Base-by-base conservation (phyloP, 345 rosid species). In the Salix dunnii region DNA sequence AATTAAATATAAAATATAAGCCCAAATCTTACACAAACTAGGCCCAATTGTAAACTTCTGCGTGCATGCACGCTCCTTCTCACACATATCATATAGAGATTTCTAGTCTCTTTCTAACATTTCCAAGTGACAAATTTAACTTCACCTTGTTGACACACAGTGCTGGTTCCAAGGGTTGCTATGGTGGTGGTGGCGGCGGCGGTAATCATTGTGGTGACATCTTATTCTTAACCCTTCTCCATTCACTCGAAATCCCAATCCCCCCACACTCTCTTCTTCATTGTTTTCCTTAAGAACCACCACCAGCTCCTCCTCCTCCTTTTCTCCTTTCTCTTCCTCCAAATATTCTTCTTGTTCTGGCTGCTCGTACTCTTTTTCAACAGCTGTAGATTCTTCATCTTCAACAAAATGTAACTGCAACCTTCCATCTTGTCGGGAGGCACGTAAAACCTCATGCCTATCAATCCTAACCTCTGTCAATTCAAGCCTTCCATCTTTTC, bases 401-500 rank as follows among this genome's bases (percentile, higher is more conserved):
- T 72, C 65, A 5, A 89, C 36, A 21, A 94, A 85, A 49, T 90
- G 88, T 87, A 94, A 82, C 74, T 87, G 85, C 85, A 94, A 67
- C 75, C 95, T 86, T 72, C 95, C 98, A 58, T 86, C 81, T 81
- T 87, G 79, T 16, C 98, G 79, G 0, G 83, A 83, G 68, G 89
- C 88, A 0, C 80, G 89, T 40, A 94, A 80, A 72, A 88, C 80
- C 85, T 91, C 89, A 1, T 88, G 89, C 53, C 94, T 74, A 25
- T 88, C 85, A 6, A 90, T 82, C 80, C 88, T 84, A 33, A 94
- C 90, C 79, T 82, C 90, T 0, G 85, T 88, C 16, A 91, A 82
- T 84, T 89, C 92, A 78, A 94, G 76, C 72, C 95, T 86, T 33
- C 98, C 97, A 61, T 91, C 88, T 40, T 67, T 83, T 84, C 98